Evolutionary conservation across 176 grass and related monocot species (phyloP).

Genomic region (Oryza coarctata): DNA sequence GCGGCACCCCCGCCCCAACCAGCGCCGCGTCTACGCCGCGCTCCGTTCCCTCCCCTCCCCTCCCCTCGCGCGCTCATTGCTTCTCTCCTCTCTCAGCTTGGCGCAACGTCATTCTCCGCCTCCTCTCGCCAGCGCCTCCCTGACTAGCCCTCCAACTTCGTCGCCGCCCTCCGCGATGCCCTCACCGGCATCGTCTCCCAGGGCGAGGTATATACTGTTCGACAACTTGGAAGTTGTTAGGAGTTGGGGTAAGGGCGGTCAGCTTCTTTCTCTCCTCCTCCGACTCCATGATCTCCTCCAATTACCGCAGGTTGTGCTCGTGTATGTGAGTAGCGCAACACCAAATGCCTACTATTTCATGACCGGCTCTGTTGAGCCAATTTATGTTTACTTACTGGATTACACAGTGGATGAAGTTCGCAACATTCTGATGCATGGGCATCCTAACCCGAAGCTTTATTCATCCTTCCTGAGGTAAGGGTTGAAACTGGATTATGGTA

Average conservation of each 20-base stretch:
- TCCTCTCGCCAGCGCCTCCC: conserved; percentile 46
- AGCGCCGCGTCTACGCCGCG: conserved; percentile 53
- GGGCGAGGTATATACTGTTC: conserved; percentile 65
- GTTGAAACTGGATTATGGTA: neutral
- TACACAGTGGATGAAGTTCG: conserved; percentile 72
- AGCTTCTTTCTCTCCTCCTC: conserved; percentile 58
- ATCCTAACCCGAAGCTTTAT: conserved; percentile 61
- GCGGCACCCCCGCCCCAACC: conserved; percentile 45
- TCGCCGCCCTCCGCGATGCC: conserved; percentile 59
- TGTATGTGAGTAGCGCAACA: conserved; percentile 77
- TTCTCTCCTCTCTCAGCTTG: conserved; percentile 64
- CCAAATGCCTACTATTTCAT: conserved; percentile 75
- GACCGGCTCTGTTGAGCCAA: conserved; percentile 71
- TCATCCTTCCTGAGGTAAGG: conserved; percentile 80
- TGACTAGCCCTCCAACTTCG: conserved; percentile 73
- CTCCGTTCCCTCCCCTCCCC: conserved; percentile 70
- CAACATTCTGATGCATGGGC: conserved; percentile 68
- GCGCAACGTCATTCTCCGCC: conserved; percentile 34
- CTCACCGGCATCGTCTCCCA: conserved; percentile 31
- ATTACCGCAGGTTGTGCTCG: conserved; percentile 54
- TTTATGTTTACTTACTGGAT: conserved; percentile 72
- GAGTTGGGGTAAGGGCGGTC: conserved; percentile 66
- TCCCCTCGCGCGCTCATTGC: conserved; percentile 49
- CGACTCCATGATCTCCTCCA: conserved; percentile 65
- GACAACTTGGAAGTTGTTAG: conserved; percentile 74